Percentiles rank a stretch among this genome's conserved stretches.
Conservation (phyloP, 371 early-diverging fungal genomes). For the Mortierella sp. region DNA sequence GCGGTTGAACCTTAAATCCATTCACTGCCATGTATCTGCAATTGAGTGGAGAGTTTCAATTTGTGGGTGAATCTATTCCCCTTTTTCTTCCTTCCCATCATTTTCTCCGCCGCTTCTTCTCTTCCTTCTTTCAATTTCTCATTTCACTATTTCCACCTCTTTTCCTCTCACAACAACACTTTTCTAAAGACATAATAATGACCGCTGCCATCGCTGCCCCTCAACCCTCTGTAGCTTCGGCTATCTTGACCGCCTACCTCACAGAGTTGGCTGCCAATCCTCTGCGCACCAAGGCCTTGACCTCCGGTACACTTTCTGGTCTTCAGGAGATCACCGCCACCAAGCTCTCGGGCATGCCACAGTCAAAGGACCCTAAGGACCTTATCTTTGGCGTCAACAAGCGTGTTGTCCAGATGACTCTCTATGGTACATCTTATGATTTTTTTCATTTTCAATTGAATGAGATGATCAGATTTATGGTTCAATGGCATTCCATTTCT, state of each 20-base stretch:
- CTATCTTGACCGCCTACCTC: constrained; percentile 73
- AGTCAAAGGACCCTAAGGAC: constrained; percentile 52
- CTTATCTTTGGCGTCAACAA: constrained; percentile 65
- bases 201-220: constrained; percentile 18
- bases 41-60: constrained; percentile 1
- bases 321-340: constrained; percentile 85
- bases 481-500: no score
- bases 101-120: background rate
- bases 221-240: constrained; percentile 38
- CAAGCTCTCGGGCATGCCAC: constrained; percentile 72
- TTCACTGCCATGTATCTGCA: background rate
- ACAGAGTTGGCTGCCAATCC: constrained; percentile 73
- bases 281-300: constrained; percentile 85
- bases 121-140: constrained; percentile 10
- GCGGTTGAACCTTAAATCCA: constrained; percentile 9
- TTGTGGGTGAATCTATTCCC: background rate
- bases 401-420: constrained; percentile 84
- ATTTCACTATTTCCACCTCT: background rate
- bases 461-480: no score
- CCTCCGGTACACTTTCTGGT: constrained; percentile 79
- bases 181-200: constrained; percentile 9
- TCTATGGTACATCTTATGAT: constrained; percentile 71
- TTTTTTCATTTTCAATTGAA: background rate
- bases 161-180: background rate
- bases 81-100: background rate